Evolutionary conservation across 768 basidiomycete genomes (phyloP).

Genomic region (Termitomyces sp.): DNA sequence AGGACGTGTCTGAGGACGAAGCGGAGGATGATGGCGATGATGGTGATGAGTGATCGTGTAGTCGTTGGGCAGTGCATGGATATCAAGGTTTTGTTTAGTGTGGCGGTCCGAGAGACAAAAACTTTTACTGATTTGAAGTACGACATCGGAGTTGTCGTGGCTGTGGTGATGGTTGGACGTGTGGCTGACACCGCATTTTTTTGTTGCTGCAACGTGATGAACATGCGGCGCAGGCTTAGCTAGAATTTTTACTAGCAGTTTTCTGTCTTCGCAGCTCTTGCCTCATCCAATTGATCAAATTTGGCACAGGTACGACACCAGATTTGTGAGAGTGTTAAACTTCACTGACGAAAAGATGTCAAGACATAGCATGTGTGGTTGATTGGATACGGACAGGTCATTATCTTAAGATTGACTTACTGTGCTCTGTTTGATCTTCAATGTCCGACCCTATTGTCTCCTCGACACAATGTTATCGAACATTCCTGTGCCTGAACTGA

Average conservation of each 20-base stretch:
- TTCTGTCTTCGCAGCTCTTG: not conserved
- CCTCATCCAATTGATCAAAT: not conserved
- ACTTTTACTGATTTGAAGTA: not conserved
- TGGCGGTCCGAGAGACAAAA: not conserved
- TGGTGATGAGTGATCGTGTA: conserved; percentile 29
- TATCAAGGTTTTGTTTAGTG: not conserved
- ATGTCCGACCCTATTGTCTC: not conserved
- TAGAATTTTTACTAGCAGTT: too few relatives aligned
- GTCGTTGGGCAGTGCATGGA: not conserved
- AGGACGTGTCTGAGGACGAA: conserved; percentile 94
- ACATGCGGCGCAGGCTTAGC: not conserved
- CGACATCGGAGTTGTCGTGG: not conserved
- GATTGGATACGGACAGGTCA: not conserved
- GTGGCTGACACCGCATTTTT: not conserved
- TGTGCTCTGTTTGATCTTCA: not conserved
- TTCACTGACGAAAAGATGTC: not conserved
- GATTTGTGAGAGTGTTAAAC: not conserved
- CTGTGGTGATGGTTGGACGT: not conserved
- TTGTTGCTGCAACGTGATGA: not conserved
- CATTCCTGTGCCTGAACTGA: not conserved
- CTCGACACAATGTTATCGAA: not conserved
- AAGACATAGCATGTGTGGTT: not conserved
- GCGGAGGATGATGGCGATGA: conserved; percentile 55
- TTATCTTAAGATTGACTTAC: not conserved
- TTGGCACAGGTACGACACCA: not conserved